Evolutionary conservation across 2,329 filamentous ascomycete species (phyloP).

Genomic region (Fusarium sterilihyphosum): DNA sequence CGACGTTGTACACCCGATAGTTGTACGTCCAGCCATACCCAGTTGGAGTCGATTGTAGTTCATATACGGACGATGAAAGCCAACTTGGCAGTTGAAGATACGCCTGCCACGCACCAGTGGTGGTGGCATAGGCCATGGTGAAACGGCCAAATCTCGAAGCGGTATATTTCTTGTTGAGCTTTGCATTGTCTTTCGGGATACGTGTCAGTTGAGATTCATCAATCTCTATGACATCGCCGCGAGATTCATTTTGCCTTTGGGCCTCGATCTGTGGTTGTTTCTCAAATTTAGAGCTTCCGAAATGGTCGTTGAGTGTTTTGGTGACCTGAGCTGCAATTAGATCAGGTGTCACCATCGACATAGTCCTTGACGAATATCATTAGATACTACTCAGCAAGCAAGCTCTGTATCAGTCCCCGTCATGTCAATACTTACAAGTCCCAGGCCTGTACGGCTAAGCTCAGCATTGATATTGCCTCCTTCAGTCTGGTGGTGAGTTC

Average conservation of each 20-base stretch:
- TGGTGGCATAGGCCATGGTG: neutral
- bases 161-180: neutral
- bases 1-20: conserved; percentile 38
- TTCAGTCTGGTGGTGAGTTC: conserved; percentile 27
- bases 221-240: fast-evolving
- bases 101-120: conserved; percentile 34
- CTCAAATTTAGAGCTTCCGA: neutral
- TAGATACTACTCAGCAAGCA: neutral
- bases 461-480: conserved; percentile 22
- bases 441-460: conserved; percentile 28
- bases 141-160: conserved; percentile 26
- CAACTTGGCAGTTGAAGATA: conserved; percentile 39
- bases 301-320: neutral
- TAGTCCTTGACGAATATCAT: conserved; percentile 16
- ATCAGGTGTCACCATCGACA: conserved; percentile 29
- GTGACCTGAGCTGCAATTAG: conserved; percentile 13
- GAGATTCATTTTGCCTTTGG: neutral
- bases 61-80: conserved; percentile 30
- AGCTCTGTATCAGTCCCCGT: neutral
- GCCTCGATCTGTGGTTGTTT: neutral
- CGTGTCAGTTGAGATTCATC: neutral
- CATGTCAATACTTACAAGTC: conserved; percentile 24
- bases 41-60: conserved; percentile 23
- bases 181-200: neutral
- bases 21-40: neutral